Conservation (phyloP, 2,329 filamentous ascomycete species). For the Coleophoma crateriformis region DNA sequence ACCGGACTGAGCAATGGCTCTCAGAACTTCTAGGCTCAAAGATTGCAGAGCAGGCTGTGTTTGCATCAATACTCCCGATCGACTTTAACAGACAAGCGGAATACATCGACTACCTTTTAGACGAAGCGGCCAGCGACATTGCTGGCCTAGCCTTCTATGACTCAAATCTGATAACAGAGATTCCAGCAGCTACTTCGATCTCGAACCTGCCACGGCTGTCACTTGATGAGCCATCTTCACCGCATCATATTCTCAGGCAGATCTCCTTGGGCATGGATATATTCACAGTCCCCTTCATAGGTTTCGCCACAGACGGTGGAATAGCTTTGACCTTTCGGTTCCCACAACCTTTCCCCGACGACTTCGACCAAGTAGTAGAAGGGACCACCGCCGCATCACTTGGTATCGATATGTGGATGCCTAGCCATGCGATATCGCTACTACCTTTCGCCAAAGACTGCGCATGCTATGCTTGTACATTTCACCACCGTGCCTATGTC, state of each 20-base stretch:
- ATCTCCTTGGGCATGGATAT: constrained; percentile 75
- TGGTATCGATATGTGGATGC: constrained; percentile 73
- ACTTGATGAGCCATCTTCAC: constrained; percentile 62
- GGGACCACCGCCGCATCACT: constrained; percentile 40
- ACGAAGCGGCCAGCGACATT: constrained; percentile 54
- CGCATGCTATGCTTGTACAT: constrained; percentile 75
- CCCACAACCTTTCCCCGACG: constrained; percentile 35
- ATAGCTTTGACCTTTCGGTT: constrained; percentile 80
- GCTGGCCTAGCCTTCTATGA: constrained; percentile 77
- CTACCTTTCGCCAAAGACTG: constrained; percentile 60
- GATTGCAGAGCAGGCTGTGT: constrained; percentile 36
- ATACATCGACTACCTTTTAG: constrained; percentile 68
- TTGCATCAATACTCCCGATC: constrained; percentile 69
- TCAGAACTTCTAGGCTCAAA: constrained; percentile 52
- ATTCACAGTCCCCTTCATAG: constrained; percentile 71
- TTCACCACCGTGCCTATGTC: constrained; percentile 81
- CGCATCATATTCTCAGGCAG: constrained; percentile 73
- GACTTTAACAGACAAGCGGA: constrained; percentile 69
- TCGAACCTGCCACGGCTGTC: constrained; percentile 65
- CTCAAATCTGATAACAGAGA: constrained; percentile 58
- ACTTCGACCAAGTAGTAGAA: not conserved
- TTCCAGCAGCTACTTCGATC: constrained; percentile 52
- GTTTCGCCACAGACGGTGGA: constrained; percentile 71
- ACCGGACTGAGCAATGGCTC: constrained; percentile 80
- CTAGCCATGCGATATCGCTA: constrained; percentile 54